These are phyloP conservation scores for Ophiocordyceps sinensis DNA, from an alignment of 2,329 filamentous ascomycete genomes.

Conservation along the genomic window DNA sequence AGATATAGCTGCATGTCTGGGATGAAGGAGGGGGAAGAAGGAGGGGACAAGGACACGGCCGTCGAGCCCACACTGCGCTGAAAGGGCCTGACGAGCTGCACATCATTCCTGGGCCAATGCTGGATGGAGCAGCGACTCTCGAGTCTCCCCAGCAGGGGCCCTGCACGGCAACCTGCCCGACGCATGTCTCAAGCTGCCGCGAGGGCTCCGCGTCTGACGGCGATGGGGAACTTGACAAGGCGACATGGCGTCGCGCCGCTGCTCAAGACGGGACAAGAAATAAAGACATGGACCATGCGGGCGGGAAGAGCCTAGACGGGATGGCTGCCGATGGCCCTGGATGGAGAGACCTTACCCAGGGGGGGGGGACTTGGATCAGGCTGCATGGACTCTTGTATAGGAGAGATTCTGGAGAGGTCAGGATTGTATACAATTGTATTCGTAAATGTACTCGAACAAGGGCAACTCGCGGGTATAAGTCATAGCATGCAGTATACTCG, in stretches of 20 bases:
- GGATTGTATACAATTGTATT: too few species aligned
- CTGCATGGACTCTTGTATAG: too few species aligned
- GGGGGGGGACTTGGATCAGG: too few species aligned
- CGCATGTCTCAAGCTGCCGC: constrained; percentile 4
- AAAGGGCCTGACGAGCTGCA: constrained; percentile 6
- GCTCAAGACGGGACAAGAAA: too few species aligned
- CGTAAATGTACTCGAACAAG: too few species aligned
- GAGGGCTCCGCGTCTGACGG: neutral
- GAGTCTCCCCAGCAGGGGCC: neutral
- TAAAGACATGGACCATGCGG: too few species aligned
- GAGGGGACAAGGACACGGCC: constrained; percentile 1
- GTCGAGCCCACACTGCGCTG: constrained; percentile 11
- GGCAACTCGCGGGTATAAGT: too few species aligned
- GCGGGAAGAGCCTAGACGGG: too few species aligned
- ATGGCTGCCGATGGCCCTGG: too few species aligned
- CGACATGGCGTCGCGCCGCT: neutral
- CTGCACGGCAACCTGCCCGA: neutral
- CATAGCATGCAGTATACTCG: too few species aligned
- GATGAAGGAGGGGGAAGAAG: constrained; percentile 2
- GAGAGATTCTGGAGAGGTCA: too few species aligned
- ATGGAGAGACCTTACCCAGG: too few species aligned
- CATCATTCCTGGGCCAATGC: constrained; percentile 11
- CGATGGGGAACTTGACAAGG: neutral
- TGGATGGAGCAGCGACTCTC: neutral
- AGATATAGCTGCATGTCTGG: constrained; percentile 3